A percentile compares a stretch with the other conserved stretches of the same genome.
These are phyloP conservation scores for Cephaloascus albidus DNA, from an alignment of 805 yeast species.

Conservation along the genomic window DNA sequence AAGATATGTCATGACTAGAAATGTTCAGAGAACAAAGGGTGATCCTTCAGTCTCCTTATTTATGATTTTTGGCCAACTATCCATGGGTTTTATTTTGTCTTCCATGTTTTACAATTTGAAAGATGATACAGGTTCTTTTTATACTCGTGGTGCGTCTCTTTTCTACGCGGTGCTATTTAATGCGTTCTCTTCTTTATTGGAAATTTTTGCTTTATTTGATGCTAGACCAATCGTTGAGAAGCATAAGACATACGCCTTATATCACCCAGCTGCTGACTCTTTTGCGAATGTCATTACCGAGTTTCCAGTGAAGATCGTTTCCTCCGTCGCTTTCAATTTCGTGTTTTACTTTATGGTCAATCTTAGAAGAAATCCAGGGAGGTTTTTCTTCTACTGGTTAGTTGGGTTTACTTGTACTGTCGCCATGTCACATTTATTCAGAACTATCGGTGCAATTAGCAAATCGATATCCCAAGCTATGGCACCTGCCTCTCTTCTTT, in stretches of 20 bases:
- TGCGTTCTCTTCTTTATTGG: constrained; percentile 52
- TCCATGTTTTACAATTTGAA: constrained; percentile 49
- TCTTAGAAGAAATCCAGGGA: constrained; percentile 41
- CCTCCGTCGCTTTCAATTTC: constrained; percentile 38
- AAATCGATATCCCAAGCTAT: constrained; percentile 42
- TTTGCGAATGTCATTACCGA: constrained; percentile 53
- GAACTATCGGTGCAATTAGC: constrained; percentile 41
- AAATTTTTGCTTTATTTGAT: constrained; percentile 44
- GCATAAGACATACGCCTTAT: constrained; percentile 46
- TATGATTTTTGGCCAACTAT: constrained; percentile 31
- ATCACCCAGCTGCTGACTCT: constrained; percentile 58
- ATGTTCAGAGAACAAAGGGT: constrained; percentile 37
- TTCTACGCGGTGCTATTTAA: constrained; percentile 60
- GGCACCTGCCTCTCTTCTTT: constrained; percentile 46
- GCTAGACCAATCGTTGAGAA: constrained; percentile 51
- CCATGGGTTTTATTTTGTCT: constrained; percentile 46
- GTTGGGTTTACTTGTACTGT: constrained; percentile 33
- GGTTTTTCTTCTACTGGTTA: constrained; percentile 43
- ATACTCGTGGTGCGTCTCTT: constrained; percentile 51
- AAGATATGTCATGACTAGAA: constrained; percentile 33
- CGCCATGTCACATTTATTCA: constrained; percentile 46
- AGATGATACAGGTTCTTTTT: constrained; percentile 35
- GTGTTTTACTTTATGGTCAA: constrained; percentile 44
- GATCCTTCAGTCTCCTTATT: constrained; percentile 38
- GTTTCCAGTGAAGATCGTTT: constrained; percentile 36